A percentile compares a stretch with the other conserved stretches of the same genome.
These are phyloP conservation scores for Yarrowia porcina DNA, from an alignment of 805 yeast genomes.

Conservation along the genomic window DNA sequence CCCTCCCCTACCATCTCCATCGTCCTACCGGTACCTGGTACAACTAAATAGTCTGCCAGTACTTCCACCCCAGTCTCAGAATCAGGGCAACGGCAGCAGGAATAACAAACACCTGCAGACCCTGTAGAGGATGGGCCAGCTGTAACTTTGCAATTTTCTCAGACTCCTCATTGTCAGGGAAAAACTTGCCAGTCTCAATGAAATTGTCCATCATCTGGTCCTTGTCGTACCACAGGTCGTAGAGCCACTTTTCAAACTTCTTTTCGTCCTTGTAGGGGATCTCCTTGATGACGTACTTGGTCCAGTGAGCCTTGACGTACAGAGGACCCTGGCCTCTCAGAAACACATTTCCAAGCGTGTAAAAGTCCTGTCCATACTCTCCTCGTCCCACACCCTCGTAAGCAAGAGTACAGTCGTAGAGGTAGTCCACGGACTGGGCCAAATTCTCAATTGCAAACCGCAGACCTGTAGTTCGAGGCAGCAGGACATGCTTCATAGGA, in stretches of 20 bases:
- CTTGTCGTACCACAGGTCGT: conserved; percentile 69
- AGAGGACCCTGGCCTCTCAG: conserved; percentile 71
- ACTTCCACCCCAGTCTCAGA: conserved; percentile 12
- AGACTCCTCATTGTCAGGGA: conserved; percentile 15
- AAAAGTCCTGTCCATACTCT: conserved; percentile 75
- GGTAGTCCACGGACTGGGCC: conserved; percentile 39
- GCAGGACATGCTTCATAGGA: conserved; percentile 56
- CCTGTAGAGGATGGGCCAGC: neutral
- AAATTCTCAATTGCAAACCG: conserved; percentile 61
- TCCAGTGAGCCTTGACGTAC: conserved; percentile 60
- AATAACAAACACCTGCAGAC: conserved; percentile 18
- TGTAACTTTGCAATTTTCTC: conserved; percentile 13
- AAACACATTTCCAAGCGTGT: conserved; percentile 60
- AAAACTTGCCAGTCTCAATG: conserved; percentile 24
- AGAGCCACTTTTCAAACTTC: conserved; percentile 72
- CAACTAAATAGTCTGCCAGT: neutral
- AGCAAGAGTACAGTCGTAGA: conserved; percentile 82
- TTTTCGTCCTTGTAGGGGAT: conserved; percentile 60
- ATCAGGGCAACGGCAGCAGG: conserved; percentile 2
- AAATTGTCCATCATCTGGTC: conserved; percentile 58
- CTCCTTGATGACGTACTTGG: conserved; percentile 53
- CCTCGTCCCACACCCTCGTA: conserved; percentile 63
- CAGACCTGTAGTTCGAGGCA: conserved; percentile 84
- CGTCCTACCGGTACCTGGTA: no score
- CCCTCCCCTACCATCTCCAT: no score